These are phyloP conservation scores for Postia placenta DNA, from an alignment of 768 basidiomycete species.

Conservation along the genomic window DNA sequence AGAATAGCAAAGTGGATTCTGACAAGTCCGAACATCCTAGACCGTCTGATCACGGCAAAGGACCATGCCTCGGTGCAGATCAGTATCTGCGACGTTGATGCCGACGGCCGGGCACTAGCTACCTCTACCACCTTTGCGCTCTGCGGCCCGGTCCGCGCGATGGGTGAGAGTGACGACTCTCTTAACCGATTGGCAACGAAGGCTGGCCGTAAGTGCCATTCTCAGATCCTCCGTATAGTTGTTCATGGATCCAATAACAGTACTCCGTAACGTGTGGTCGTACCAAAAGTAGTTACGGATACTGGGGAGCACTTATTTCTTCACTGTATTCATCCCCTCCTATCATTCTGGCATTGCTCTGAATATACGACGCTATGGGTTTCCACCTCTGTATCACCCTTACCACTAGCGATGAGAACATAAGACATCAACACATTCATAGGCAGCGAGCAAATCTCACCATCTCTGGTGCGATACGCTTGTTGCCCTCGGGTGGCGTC, in stretches of 20 bases:
- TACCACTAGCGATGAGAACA: no score
- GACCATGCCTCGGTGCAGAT: conserved; percentile 99
- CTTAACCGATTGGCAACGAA: conserved; percentile 94
- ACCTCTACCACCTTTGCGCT: conserved; percentile 91
- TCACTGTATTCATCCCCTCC: background rate
- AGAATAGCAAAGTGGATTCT: background rate
- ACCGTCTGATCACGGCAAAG: conserved; percentile 97
- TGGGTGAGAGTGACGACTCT: conserved; percentile 95
- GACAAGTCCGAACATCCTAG: conserved; percentile 33
- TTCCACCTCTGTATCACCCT: no score
- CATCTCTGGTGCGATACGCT: no score
- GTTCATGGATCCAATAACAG: conserved; percentile 32
- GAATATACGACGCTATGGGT: no score
- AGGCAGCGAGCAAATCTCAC: no score
- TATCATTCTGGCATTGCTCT: background rate
- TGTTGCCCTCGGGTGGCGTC: no score
- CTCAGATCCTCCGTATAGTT: background rate
- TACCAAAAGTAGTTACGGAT: conserved; percentile 69
- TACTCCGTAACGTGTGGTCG: conserved; percentile 94
- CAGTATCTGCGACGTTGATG: conserved; percentile 90
- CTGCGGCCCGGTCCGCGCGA: conserved; percentile 88
- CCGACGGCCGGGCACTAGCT: conserved; percentile 69
- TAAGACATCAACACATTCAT: no score
- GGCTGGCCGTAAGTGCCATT: conserved; percentile 75
- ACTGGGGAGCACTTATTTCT: background rate